phyloP scores from a whole-genome alignment of 257 asterid genomes.

The Solanum piurae region DNA sequence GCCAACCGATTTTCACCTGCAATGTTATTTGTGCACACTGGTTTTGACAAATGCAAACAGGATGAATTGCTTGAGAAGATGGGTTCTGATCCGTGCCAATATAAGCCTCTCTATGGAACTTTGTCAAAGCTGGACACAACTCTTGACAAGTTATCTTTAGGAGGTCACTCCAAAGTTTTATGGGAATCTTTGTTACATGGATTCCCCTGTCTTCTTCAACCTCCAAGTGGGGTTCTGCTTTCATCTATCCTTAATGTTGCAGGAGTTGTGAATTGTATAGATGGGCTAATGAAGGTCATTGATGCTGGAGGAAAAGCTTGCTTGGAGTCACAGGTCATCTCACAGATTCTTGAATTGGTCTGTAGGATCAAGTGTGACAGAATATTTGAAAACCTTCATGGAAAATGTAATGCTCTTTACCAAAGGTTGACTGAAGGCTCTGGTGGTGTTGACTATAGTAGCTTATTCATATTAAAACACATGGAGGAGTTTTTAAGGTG shows the following conservation, averaged over 20 bases:
- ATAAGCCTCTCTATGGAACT: constrained; percentile 51
- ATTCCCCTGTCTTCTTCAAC: constrained; percentile 54
- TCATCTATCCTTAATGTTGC: constrained; percentile 69
- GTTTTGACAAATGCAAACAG: constrained; percentile 42
- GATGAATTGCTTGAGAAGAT: constrained; percentile 48
- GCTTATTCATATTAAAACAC: constrained; percentile 58
- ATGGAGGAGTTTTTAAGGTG: constrained; percentile 63
- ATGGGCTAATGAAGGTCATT: constrained; percentile 49
- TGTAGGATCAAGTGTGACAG: constrained; percentile 62
- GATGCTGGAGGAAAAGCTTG: constrained; percentile 30
- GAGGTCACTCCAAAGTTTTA: constrained; percentile 46
- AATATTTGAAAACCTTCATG: constrained; percentile 60
- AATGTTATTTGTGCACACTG: constrained; percentile 53
- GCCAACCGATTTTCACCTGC: constrained; percentile 44
- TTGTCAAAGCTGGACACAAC: constrained; percentile 34
- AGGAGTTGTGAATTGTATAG: constrained; percentile 45
- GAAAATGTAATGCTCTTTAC: constrained; percentile 56
- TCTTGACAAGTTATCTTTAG: constrained; percentile 49
- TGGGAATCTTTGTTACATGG: constrained; percentile 85
- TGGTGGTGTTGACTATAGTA: constrained; percentile 57
- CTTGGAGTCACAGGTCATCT: constrained; percentile 41
- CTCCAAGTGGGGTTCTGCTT: constrained; percentile 47
- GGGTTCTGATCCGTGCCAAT: constrained; percentile 37
- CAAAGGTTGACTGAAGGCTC: constrained; percentile 41
- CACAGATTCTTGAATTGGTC: constrained; percentile 61